A percentile compares a stretch with the other conserved stretches of the same genome.
phyloP scores from a whole-genome alignment of 176 grass and related monocot species.

The Musa troglodytarum region DNA sequence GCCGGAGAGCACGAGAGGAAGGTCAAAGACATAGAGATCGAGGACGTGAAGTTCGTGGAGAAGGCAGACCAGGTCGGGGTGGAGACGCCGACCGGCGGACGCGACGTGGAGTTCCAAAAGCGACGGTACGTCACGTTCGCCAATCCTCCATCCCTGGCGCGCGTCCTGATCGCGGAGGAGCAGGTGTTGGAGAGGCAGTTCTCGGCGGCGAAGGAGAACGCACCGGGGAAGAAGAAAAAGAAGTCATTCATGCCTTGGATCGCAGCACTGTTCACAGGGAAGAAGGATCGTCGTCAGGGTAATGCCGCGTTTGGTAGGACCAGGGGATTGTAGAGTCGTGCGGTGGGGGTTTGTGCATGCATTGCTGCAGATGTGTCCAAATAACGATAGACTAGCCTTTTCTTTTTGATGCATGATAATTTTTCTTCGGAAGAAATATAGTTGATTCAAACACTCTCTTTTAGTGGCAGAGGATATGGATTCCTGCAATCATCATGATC shows the following conservation, averaged over 20 bases:
- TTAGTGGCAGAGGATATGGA: no score
- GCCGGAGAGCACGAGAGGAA: not conserved
- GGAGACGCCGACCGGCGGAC: not conserved
- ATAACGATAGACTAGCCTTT: no score
- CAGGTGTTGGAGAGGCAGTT: not conserved
- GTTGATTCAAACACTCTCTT: no score
- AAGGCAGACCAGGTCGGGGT: not conserved
- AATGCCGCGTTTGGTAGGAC: not conserved
- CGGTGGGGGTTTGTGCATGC: no score
- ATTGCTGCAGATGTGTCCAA: no score
- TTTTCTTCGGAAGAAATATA: no score
- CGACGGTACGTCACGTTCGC: conserved; percentile 10
- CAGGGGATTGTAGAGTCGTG: no score
- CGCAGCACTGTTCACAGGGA: not conserved
- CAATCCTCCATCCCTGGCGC: not conserved
- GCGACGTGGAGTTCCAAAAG: conserved; percentile 4
- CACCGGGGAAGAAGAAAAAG: conserved; percentile 4
- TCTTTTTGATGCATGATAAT: no score
- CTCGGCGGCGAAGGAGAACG: not conserved
- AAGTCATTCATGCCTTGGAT: not conserved
- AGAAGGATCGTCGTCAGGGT: not conserved
- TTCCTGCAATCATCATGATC: no score
- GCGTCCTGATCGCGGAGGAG: not conserved
- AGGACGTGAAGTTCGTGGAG: conserved; percentile 3
- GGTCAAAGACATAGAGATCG: conserved; percentile 6